These are phyloP conservation scores for Cyberlindnera japonica DNA, from an alignment of 805 yeast genomes.

Conservation along the genomic window DNA sequence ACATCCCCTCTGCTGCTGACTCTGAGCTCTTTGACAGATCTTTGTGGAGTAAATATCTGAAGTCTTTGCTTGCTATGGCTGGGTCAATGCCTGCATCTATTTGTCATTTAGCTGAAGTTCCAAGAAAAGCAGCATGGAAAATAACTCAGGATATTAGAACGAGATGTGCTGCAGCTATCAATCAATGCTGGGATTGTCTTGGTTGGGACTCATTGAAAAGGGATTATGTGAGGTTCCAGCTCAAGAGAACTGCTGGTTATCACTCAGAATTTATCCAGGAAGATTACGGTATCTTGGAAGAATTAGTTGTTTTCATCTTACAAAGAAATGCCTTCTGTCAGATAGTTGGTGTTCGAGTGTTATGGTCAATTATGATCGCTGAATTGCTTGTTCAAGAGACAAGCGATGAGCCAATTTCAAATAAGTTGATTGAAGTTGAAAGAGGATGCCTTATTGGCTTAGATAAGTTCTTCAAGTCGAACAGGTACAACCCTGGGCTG, in stretches of 20 bases:
- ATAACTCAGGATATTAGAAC: conserved; percentile 63
- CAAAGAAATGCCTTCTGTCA: conserved; percentile 63
- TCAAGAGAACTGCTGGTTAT: conserved; percentile 61
- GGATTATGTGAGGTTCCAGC: conserved; percentile 53
- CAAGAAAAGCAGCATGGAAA: conserved; percentile 63
- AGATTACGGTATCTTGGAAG: conserved; percentile 59
- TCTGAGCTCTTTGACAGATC: conserved; percentile 53
- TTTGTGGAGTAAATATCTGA: conserved; percentile 67
- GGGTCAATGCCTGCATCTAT: conserved; percentile 65
- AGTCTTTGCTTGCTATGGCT: conserved; percentile 52
- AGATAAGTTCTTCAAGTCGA: conserved; percentile 57
- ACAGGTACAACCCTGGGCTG: conserved; percentile 52
- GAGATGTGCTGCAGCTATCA: conserved; percentile 51
- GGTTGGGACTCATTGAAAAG: conserved; percentile 60
- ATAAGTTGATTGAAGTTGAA: conserved; percentile 55
- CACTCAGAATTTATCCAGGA: conserved; percentile 61
- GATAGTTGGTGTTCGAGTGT: conserved; percentile 55
- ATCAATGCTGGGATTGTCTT: conserved; percentile 68
- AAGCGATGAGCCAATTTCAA: conserved; percentile 55
- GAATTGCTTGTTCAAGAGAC: conserved; percentile 56
- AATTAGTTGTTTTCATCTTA: conserved; percentile 61
- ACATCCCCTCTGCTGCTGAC: conserved; percentile 47
- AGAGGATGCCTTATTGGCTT: conserved; percentile 60
- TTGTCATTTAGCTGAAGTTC: conserved; percentile 67
- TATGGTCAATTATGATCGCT: conserved; percentile 70